These are phyloP conservation scores for Persicaria maculosa DNA, from an alignment of 148 eudicot species.

Conservation along the genomic window DNA sequence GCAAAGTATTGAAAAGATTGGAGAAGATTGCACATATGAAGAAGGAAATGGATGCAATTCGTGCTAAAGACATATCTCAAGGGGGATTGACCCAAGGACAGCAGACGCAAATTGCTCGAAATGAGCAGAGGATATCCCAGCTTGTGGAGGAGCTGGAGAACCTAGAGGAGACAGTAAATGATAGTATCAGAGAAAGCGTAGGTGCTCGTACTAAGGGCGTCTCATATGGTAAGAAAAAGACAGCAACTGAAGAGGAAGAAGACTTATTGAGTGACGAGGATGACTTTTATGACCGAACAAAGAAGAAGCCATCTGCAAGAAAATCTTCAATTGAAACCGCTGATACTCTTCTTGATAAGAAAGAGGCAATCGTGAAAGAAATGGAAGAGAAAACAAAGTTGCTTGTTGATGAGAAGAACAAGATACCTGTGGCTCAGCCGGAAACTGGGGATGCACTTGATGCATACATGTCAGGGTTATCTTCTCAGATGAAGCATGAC, in stretches of 20 bases:
- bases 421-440: conserved; percentile 24
- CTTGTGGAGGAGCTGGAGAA: conserved; percentile 96
- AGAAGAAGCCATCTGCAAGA: conserved; percentile 32
- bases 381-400: conserved; percentile 67
- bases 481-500: conserved; percentile 76
- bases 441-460: conserved; percentile 82
- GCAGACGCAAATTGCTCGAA: conserved; percentile 98
- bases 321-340: conserved; percentile 86
- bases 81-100: conserved; percentile 99
- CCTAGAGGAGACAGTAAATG: conserved; percentile 95
- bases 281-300: conserved; percentile 89
- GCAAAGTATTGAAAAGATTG: conserved; percentile 82
- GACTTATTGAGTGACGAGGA: conserved; percentile 82
- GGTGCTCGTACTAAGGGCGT: conserved; percentile 69
- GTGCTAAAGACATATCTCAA: conserved; percentile 93
- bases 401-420: conserved; percentile 57
- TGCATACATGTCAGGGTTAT: conserved; percentile 86
- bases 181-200: conserved; percentile 83
- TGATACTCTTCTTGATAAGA: conserved; percentile 89
- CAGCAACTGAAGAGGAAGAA: conserved; percentile 61
- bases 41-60: conserved; percentile 96
- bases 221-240: conserved; percentile 44
- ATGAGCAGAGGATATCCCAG: conserved; percentile 92
- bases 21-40: conserved; percentile 99
- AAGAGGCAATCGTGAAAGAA: conserved; percentile 50